Conservation (phyloP, 805 yeast species). For the Candida adriatica region DNA sequence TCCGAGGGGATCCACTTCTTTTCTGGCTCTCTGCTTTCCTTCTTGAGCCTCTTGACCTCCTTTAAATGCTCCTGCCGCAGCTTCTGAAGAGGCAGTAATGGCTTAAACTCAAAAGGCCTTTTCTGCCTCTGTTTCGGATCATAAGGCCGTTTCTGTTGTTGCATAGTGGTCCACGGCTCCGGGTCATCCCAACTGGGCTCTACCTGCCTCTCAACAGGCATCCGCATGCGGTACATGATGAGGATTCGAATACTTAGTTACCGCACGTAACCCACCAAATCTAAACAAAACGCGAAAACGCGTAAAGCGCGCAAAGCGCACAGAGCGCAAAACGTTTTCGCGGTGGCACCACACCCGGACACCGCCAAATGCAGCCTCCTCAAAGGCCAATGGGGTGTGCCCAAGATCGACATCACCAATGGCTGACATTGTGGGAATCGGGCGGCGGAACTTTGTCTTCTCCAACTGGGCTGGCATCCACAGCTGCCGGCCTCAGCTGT, state of each 20-base stretch:
- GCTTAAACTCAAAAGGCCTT: no score
- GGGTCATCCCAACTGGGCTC: slow-evolving; percentile 7
- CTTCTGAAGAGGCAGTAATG: no score
- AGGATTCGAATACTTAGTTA: no score
- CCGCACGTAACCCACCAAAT: no score
- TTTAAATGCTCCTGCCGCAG: no score
- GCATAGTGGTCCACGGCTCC: slow-evolving; percentile 4
- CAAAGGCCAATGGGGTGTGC: no score
- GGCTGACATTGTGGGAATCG: slow-evolving; percentile 20
- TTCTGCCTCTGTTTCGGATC: slow-evolving; percentile 1
- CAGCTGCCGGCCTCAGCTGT: slow-evolving; percentile 64
- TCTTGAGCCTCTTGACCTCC: no score
- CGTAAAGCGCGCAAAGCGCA: not conserved
- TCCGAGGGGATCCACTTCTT: not conserved
- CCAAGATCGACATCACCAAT: no score
- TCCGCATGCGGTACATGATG: slow-evolving; percentile 6
- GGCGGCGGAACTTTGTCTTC: slow-evolving; percentile 29
- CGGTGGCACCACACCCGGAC: slow-evolving; percentile 2
- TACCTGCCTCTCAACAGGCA: not conserved
- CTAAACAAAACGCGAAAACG: slow-evolving; percentile 5
- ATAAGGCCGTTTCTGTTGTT: not conserved
- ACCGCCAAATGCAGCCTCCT: no score
- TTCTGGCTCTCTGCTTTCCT: not conserved
- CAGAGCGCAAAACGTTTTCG: no score
- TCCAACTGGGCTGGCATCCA: slow-evolving; percentile 87